Evolutionary conservation across 2,329 filamentous ascomycete species (phyloP).

Genomic region (Calonectria pauciramosa): DNA sequence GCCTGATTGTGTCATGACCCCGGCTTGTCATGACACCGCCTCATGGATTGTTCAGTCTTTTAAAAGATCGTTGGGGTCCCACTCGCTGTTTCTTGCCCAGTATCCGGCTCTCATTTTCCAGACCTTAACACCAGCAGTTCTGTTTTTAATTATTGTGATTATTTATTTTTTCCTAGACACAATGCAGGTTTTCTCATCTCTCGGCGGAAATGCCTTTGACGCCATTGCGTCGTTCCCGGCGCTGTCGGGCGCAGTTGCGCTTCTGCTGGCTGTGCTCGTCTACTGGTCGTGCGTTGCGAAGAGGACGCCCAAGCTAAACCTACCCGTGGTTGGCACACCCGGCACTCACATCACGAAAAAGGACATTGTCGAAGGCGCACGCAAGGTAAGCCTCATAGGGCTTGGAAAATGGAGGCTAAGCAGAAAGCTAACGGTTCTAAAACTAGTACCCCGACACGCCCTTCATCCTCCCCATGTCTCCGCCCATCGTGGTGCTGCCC

Average conservation of each 20-base stretch:
- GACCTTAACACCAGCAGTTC: not conserved
- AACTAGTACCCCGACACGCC: constrained; percentile 17
- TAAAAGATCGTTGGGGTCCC: constrained; percentile 2
- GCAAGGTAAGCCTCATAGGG: constrained; percentile 18
- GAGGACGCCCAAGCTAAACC: not conserved
- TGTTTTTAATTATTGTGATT: not conserved
- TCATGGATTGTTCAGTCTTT: not conserved
- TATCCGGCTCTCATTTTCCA: not conserved
- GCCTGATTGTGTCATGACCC: not conserved
- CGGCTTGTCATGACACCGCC: not conserved
- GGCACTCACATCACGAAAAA: constrained; percentile 21
- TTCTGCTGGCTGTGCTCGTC: constrained; percentile 15
- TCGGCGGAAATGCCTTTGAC: constrained; percentile 2
- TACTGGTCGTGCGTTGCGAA: constrained; percentile 12
- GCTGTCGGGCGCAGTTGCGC: constrained; percentile 12
- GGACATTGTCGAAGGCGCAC: constrained; percentile 19
- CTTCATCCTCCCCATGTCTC: constrained; percentile 27
- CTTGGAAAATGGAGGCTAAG: not conserved
- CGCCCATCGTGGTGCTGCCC: constrained; percentile 23
- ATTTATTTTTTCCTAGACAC: not conserved
- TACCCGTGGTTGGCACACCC: constrained; percentile 16
- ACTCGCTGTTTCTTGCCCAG: not conserved
- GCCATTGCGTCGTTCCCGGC: constrained; percentile 19
- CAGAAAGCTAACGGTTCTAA: not conserved
- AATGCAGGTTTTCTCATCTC: constrained; percentile 15